A percentile compares a stretch with the other conserved stretches of the same genome.
These are phyloP conservation scores for Kwoniella sp. DNA, from an alignment of 768 basidiomycete genomes.

Conservation along the genomic window DNA sequence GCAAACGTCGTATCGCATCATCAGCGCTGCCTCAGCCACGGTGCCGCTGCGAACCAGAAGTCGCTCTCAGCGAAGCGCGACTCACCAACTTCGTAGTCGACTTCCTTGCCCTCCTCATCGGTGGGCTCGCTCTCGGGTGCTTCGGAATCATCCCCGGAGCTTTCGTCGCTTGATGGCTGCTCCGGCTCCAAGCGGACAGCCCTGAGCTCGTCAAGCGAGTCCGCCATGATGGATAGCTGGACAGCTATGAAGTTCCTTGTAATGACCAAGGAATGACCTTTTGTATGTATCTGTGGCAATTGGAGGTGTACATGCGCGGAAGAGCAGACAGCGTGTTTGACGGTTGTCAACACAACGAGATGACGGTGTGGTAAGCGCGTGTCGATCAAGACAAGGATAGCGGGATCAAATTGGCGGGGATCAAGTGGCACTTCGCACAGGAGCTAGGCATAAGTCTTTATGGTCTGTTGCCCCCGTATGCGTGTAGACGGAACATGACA, in stretches of 20 bases:
- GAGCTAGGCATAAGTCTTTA: no score
- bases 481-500: no score
- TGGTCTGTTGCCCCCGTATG: no score
- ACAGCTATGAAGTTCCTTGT: no score
- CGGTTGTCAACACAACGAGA: no score
- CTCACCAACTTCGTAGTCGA: slow-evolving; percentile 24
- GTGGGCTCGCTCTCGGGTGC: slow-evolving; percentile 16
- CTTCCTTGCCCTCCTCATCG: slow-evolving; percentile 4
- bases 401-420: no score
- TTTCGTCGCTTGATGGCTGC: neutral
- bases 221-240: neutral
- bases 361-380: no score
- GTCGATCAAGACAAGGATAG: no score
- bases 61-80: neutral
- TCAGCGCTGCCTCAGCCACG: neutral
- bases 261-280: neutral
- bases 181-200: slow-evolving; percentile 5
- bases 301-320: neutral
- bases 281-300: neutral
- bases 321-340: no score
- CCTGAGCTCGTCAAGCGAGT: neutral
- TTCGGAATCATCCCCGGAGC: slow-evolving; percentile 9
- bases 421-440: no score
- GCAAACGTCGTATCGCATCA: neutral
- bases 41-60: neutral